A percentile compares a stretch with the other conserved stretches of the same genome.
These are phyloP conservation scores for Leishmania aethiopica DNA, from an alignment of 208 protist species.

Conservation along the genomic window DNA sequence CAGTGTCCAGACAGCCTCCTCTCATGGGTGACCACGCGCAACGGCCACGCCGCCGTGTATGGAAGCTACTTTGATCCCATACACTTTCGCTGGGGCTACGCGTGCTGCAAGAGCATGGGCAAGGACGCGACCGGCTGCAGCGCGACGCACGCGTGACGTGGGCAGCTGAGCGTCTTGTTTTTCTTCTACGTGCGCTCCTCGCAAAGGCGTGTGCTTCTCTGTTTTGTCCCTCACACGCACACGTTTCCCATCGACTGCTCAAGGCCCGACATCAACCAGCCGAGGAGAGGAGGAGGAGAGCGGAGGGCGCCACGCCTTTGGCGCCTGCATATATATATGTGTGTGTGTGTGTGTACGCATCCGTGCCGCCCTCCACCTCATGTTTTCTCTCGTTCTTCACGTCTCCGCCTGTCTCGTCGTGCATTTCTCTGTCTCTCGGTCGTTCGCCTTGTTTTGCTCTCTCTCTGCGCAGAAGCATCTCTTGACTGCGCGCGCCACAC, in stretches of 20 bases:
- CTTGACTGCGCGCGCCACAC: not conserved
- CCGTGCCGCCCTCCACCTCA: not conserved
- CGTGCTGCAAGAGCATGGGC: constrained; percentile 62
- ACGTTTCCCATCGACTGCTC: not conserved
- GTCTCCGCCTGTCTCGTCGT: not conserved
- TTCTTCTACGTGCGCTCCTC: not conserved
- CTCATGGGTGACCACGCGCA: constrained; percentile 33
- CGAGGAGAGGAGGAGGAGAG: not conserved
- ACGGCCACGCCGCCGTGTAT: constrained; percentile 63
- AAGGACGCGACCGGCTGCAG: constrained; percentile 54
- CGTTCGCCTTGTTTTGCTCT: not conserved
- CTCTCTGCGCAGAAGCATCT: not conserved
- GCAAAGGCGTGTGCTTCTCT: not conserved
- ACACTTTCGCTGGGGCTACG: constrained; percentile 75
- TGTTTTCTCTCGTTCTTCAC: not conserved
- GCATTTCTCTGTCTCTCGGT: not conserved
- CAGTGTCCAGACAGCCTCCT: constrained; percentile 14
- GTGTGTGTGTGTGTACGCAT: not conserved
- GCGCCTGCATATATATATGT: not conserved
- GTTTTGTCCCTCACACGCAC: not conserved
- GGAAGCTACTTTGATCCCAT: constrained; percentile 78
- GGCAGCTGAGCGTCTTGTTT: not conserved
- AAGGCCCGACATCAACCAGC: not conserved
- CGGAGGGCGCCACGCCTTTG: not conserved
- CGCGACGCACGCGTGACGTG: not conserved